Conservation (phyloP, 2,329 filamentous ascomycete genomes). For the Claviceps fusiformis region DNA sequence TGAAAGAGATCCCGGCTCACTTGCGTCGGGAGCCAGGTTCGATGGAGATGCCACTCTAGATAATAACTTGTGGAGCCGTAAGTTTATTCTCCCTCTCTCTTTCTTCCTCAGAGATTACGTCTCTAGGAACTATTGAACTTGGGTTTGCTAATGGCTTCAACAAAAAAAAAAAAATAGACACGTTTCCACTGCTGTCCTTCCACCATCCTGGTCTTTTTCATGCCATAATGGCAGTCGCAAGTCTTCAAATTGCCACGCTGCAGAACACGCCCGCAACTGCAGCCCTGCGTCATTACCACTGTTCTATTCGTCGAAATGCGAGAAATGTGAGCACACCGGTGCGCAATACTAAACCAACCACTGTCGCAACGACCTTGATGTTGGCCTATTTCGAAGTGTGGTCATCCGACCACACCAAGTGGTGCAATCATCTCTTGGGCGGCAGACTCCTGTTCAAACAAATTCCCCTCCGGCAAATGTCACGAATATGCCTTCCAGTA, state of each 20-base stretch:
- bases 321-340: slow-evolving; percentile 57
- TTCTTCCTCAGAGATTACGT: neutral
- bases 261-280: slow-evolving; percentile 62
- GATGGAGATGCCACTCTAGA: slow-evolving; percentile 47
- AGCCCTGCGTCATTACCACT: slow-evolving; percentile 83
- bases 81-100: slow-evolving; percentile 13
- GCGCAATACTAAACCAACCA: slow-evolving; percentile 61
- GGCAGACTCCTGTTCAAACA: slow-evolving; percentile 72
- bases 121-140: neutral
- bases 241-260: slow-evolving; percentile 75
- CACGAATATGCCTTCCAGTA: slow-evolving; percentile 53
- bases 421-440: slow-evolving; percentile 84
- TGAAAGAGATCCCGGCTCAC: slow-evolving; percentile 67
- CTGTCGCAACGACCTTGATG: slow-evolving; percentile 75
- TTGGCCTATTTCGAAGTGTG: slow-evolving; percentile 90
- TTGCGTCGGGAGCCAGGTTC: slow-evolving; percentile 44
- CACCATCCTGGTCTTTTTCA: slow-evolving; percentile 79
- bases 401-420: slow-evolving; percentile 87
- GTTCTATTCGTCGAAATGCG: slow-evolving; percentile 65
- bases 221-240: slow-evolving; percentile 76
- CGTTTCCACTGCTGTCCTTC: slow-evolving; percentile 69
- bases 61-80: slow-evolving; percentile 52
- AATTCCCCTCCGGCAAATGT: slow-evolving; percentile 64
- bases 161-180: slow-evolving; percentile 35
- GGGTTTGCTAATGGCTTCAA: neutral